Conservation (phyloP, 495 filamentous ascomycete species). For the Aspergillus nidulans region DNA sequence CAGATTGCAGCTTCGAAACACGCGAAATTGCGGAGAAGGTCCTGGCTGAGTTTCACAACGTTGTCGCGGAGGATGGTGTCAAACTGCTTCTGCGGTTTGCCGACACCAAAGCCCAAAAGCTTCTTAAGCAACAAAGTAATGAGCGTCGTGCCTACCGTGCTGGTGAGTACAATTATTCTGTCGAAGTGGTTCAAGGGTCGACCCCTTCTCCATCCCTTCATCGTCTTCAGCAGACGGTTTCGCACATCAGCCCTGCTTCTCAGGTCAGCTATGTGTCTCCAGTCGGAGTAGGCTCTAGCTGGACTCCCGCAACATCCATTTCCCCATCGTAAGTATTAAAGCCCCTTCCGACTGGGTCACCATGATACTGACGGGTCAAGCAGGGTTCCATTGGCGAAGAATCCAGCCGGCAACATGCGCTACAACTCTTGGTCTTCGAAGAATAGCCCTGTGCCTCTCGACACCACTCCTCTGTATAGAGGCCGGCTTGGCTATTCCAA, state of each 20-base stretch:
- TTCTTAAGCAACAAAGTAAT: slow-evolving; percentile 89
- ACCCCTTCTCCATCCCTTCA: slow-evolving; percentile 37
- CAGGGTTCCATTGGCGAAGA: slow-evolving; percentile 37
- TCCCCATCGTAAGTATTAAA: slow-evolving; percentile 41
- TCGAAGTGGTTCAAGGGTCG: slow-evolving; percentile 42
- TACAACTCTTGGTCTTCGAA: slow-evolving; percentile 29
- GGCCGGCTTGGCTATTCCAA: slow-evolving; percentile 20
- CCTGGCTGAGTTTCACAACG: slow-evolving; percentile 72
- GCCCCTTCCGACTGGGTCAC: not conserved
- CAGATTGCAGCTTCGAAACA: slow-evolving; percentile 64
- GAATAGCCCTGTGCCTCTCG: slow-evolving; percentile 25
- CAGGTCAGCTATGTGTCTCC: slow-evolving; percentile 41
- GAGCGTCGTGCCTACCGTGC: slow-evolving; percentile 89
- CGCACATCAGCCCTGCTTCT: slow-evolving; percentile 38
- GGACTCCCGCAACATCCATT: slow-evolving; percentile 48
- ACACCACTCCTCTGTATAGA: slow-evolving; percentile 29
- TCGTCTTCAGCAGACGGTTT: slow-evolving; percentile 27
- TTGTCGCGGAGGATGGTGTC: slow-evolving; percentile 62
- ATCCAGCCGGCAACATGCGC: slow-evolving; percentile 25
- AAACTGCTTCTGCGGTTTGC: slow-evolving; percentile 92
- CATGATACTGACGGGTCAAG: slow-evolving; percentile 21
- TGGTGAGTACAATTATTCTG: slow-evolving; percentile 80
- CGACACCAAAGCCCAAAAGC: slow-evolving; percentile 92
- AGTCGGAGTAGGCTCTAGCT: slow-evolving; percentile 35
- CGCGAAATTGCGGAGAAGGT: slow-evolving; percentile 85